Evolutionary conservation across 2,329 filamentous ascomycete genomes (phyloP), one percentile per base, ranked within the genome.

Genomic region (Fulvia fulva): DNA sequence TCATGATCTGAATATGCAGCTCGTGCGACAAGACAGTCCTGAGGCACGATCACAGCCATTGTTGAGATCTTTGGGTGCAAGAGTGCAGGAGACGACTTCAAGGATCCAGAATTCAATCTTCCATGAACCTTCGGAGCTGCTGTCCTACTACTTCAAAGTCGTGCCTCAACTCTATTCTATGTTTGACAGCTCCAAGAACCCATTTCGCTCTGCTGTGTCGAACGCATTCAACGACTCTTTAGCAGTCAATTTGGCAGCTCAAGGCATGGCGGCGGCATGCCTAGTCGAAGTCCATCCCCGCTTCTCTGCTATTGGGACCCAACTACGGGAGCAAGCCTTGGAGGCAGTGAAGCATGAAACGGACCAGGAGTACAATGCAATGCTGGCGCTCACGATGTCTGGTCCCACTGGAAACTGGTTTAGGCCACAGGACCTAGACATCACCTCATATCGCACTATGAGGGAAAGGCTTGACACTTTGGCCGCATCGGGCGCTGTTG

Each of bases 351-450:
- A 63, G 30, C 58, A 58, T 25, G 61, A 67, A 22, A 46, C 57
- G 4, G 53, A 55, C 25, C 59, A 64, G 19, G 61, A 64, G 19
- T 63, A 65, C 41, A 60, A 65, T 49, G 61, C 63, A 2, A 74
- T 86, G 8, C 66, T 86, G 12, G 81, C 81, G 1, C 73, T 86
- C 21, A 77, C 85, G 52, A 78, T 86, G 69, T 77, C 86, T 2
- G 83, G 83, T 3, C 80, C 83, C 59, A 83, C 81, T 1, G 82
- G 83, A 9, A 82, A 80, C 45, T 86, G 83, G 83, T 83, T 85
- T 58, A 78, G 84, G 41, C 76, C 81, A 9, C 76, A 71, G 32
- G 81, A 83, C 56, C 73, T 86, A 5, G 83, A 83, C 2, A 73
- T 81, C 77, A 78, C 58, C 72, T 80, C 44, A 64, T 76, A 71